Conservation (phyloP, 768 basidiomycete species). For the Mrakia blollopis region DNA sequence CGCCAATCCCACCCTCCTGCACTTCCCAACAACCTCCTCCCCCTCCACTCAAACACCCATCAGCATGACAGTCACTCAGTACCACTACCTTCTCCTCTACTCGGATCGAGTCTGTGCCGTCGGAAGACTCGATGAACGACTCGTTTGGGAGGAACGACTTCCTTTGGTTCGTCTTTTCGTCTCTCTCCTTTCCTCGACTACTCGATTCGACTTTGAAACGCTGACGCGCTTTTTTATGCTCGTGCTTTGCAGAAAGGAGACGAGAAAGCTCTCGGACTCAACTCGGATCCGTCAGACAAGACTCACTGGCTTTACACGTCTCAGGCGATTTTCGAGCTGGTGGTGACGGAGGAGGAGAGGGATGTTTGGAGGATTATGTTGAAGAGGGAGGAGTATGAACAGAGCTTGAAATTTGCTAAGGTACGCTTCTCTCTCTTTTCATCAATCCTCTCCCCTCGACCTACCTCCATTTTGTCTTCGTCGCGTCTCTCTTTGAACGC, state of each 20-base stretch:
- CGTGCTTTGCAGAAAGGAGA: slow-evolving; percentile 59
- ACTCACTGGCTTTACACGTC: slow-evolving; percentile 95
- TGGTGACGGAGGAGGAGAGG: slow-evolving; percentile 78
- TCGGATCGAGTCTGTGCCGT: slow-evolving; percentile 69
- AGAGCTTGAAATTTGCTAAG: slow-evolving; percentile 74
- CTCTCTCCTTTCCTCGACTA: neutral
- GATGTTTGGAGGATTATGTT: slow-evolving; percentile 93
- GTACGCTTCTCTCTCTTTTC: slow-evolving; percentile 47
- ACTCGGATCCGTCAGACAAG: slow-evolving; percentile 75
- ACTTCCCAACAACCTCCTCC: slow-evolving; percentile 14
- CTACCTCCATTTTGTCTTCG: too few relatives aligned
- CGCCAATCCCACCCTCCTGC: neutral
- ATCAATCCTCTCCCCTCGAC: too few relatives aligned
- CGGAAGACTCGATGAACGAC: slow-evolving; percentile 70
- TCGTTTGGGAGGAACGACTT: slow-evolving; percentile 75
- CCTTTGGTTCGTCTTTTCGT: slow-evolving; percentile 59
- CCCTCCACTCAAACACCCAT: slow-evolving; percentile 4
- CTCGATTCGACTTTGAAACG: neutral
- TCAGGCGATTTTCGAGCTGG: slow-evolving; percentile 79
- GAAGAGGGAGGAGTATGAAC: slow-evolving; percentile 68
- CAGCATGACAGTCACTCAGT: slow-evolving; percentile 70
- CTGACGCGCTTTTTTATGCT: too few relatives aligned
- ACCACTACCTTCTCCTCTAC: slow-evolving; percentile 84
- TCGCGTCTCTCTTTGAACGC: neutral
- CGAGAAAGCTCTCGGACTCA: slow-evolving; percentile 67